Evolutionary conservation across 495 filamentous ascomycete species (phyloP).

Genomic region (Podospora anserina): DNA sequence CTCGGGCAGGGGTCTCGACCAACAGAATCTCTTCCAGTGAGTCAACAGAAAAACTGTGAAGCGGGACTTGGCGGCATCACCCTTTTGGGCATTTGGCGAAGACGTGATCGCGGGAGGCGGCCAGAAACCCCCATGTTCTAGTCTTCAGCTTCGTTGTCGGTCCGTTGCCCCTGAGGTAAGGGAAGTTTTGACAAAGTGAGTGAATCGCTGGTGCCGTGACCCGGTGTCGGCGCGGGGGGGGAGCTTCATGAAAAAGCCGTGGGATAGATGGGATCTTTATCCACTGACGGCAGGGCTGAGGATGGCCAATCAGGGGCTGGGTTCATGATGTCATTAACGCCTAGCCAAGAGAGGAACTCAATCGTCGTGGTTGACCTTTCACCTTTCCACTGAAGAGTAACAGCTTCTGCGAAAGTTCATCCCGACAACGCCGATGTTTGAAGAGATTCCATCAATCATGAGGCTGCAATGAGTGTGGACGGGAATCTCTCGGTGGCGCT

Average conservation of each 20-base stretch:
- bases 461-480: background rate
- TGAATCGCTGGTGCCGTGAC: background rate
- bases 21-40: background rate
- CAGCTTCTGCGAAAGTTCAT: background rate
- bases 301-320: background rate
- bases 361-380: background rate
- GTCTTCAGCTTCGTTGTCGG: background rate
- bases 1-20: background rate
- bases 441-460: background rate
- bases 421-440: background rate
- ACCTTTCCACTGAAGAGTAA: background rate
- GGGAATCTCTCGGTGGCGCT: conserved; percentile 1
- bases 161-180: background rate
- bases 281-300: background rate
- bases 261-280: background rate
- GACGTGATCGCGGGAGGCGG: background rate
- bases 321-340: background rate
- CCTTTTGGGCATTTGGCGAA: background rate
- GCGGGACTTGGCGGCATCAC: conserved; percentile 1
- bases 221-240: background rate
- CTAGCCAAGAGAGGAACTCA: background rate
- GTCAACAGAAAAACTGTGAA: background rate
- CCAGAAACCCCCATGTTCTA: background rate
- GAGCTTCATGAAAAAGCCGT: background rate
- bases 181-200: too few species aligned